Evolutionary conservation across 495 filamentous ascomycete species (phyloP), one percentile per base, ranked within the genome.

Genomic region (Aspergillus sclerotioniger): DNA sequence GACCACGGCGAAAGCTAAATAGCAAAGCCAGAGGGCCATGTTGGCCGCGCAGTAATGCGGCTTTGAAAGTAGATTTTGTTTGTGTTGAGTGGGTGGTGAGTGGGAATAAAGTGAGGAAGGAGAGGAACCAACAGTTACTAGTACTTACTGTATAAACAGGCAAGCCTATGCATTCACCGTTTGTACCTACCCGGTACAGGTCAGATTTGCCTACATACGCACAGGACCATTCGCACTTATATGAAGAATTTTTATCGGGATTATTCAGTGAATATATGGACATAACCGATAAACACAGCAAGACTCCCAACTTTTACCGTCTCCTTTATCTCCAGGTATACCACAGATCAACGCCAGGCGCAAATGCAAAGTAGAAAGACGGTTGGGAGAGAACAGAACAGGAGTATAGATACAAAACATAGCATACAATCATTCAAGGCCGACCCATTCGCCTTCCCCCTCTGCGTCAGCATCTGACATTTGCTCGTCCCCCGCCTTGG

Each of bases 361-460:
- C 71, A 77, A 60, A 78, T 76, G 75, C 72, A 71, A 69, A 63
- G 63, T 68, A 57, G 51, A 52, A n/a, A n/a, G n/a, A 62, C 43
- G 25, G 41, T 54, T 39, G 39, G 17, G 25, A 50, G 51, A 56
- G 31, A 59, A 41, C 45, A 41, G 55, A 55, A 64, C 51, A 53
- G 56, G 69, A 50, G 67, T 64, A 69, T 51, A 71, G 62, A 41
- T 51, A 56, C 51, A 58, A 62, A 62, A 47, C 25, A 58, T 43
- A 46, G 56, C 37, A 60, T 49, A 47, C 53, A 58, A 65, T 75
- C 62, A 76, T 64, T 76, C 71, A 58, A 77, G 62, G 20, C 76
- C 73, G 31, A 71, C 64, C 75, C 73, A 79, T 32, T 70, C 73
- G 16, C 70, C 65, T 39, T 64, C 61, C 28, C 57, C 66, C 29